Evolutionary conservation across 208 protist genomes (phyloP), one percentile per base, ranked within the genome.

Genomic region (Crithidia brevicula): DNA sequence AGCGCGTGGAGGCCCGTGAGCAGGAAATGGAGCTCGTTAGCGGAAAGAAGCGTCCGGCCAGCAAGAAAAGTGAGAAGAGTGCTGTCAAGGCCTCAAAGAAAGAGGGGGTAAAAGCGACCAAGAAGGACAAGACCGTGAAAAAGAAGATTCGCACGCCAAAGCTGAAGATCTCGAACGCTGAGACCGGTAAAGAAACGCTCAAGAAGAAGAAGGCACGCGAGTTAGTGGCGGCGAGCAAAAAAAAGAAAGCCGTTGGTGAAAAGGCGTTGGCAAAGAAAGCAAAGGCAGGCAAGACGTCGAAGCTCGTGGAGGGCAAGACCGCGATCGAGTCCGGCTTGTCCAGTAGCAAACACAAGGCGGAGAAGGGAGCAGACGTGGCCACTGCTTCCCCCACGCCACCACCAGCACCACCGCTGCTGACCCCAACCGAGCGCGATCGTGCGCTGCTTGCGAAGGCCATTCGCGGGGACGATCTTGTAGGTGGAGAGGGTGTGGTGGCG

Each of bases 361-460:
- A 27, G 28, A 23, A 45, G 23, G 47, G 38, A 8, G 25, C 56
- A 22, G 16, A 18, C 18, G 27, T 2, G 20, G 25, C 22, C 52
- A 42, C 56, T n/a, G 16, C 23, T 13, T n/a, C 2, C n/a, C 15
- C 22, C 43, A 34, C 40, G n/a, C 1, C n/a, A 13, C 20, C 43
- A 6, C 1, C 56, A 4, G 4, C 15, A 38, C 27, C 64, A 15
- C 51, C 58, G 28, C 61, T 64, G 28, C 49, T 75, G 20, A 68
- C 79, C 16, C 57, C 27, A 28, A 50, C 36, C 4, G 65, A 67
- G 45, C 63, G 53, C 7, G 85, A 90, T 23, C 69, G 74, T 13
- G 68, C 60, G 51, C 63, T 94, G 40, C 66, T 94, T 46, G 63
- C 69, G n/a, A 78, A 76, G 8, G 74, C 76, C 25, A 91, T 94